phyloP scores from a whole-genome alignment of 192 early-diverging fungal genomes.

The Mortierella antarctica region DNA sequence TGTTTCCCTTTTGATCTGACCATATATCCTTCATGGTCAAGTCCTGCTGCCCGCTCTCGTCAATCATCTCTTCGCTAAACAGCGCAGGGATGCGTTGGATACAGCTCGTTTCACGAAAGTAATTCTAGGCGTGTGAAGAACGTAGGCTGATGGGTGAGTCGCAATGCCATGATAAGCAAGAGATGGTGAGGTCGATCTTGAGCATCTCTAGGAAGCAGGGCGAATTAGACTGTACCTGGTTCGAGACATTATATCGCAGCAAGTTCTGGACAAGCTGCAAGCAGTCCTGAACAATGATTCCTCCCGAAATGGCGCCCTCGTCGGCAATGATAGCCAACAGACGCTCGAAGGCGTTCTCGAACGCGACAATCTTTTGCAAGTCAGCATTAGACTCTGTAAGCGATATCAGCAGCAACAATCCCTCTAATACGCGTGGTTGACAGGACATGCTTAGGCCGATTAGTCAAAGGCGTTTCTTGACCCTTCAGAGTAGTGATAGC shows the following conservation, averaged over 20 bases:
- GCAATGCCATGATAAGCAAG: not conserved
- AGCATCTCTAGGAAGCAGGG: not conserved
- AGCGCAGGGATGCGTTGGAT: slow-evolving; percentile 89
- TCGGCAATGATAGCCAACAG: slow-evolving; percentile 89
- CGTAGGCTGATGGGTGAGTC: not conserved
- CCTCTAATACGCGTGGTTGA: slow-evolving; percentile 66
- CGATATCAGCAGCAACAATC: slow-evolving; percentile 88
- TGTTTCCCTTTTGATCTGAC: slow-evolving; percentile 86
- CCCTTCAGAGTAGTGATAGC: not conserved
- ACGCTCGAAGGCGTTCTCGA: slow-evolving; percentile 97
- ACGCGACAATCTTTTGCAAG: slow-evolving; percentile 99
- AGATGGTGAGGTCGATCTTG: not conserved
- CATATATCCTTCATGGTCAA: slow-evolving; percentile 66
- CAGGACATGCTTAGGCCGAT: not conserved
- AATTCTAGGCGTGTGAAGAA: slow-evolving; percentile 65
- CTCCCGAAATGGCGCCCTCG: slow-evolving; percentile 91
- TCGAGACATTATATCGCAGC: slow-evolving; percentile 95
- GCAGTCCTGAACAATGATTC: slow-evolving; percentile 98
- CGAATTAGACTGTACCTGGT: slow-evolving; percentile 76
- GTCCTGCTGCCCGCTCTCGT: slow-evolving; percentile 55
- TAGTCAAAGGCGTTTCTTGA: not conserved
- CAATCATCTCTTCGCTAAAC: slow-evolving; percentile 60
- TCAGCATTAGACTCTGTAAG: slow-evolving; percentile 94
- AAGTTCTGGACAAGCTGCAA: slow-evolving; percentile 93
- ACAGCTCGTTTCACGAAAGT: slow-evolving; percentile 96